These are phyloP conservation scores for Neurospora sp. DNA, from an alignment of 2,329 filamentous ascomycete species.

Conservation along the genomic window DNA sequence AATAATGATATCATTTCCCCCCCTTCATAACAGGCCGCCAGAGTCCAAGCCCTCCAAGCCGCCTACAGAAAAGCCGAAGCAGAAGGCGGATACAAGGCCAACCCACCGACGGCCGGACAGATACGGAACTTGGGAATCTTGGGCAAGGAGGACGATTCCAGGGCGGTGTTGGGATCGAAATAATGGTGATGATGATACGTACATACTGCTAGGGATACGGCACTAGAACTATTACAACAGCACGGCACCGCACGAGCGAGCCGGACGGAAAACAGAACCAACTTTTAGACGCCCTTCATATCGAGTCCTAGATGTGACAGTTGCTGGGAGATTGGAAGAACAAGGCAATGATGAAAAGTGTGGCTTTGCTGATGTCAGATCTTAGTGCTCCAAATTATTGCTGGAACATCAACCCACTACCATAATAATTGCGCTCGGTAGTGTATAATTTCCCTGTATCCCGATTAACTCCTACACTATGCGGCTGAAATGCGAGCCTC, in stretches of 20 bases:
- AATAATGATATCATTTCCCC: not conserved
- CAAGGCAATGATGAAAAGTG: not conserved
- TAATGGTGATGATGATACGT: slow-evolving; percentile 6
- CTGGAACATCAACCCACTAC: not conserved
- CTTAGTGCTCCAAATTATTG: not conserved
- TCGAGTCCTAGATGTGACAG: not conserved
- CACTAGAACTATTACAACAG: not conserved
- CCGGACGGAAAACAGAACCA: not conserved
- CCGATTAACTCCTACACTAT: not conserved
- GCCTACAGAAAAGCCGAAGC: slow-evolving; percentile 76
- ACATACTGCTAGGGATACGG: not conserved
- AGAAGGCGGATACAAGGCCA: slow-evolving; percentile 59
- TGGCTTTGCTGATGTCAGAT: not conserved
- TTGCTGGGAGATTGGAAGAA: not conserved
- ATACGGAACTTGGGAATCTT: slow-evolving; percentile 81
- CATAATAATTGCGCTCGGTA: not conserved
- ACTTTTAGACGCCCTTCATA: not conserved
- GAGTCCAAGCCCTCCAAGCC: slow-evolving; percentile 67
- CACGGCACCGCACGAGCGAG: not conserved
- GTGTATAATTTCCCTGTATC: not conserved
- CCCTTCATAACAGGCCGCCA: slow-evolving; percentile 51
- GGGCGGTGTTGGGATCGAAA: slow-evolving; percentile 39
- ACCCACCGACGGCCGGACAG: slow-evolving; percentile 71
- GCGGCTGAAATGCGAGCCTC: not conserved
- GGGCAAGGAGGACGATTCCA: slow-evolving; percentile 72